Evolutionary conservation across 306 rosid species (phyloP).

Genomic region (Phaseolus lunatus): DNA sequence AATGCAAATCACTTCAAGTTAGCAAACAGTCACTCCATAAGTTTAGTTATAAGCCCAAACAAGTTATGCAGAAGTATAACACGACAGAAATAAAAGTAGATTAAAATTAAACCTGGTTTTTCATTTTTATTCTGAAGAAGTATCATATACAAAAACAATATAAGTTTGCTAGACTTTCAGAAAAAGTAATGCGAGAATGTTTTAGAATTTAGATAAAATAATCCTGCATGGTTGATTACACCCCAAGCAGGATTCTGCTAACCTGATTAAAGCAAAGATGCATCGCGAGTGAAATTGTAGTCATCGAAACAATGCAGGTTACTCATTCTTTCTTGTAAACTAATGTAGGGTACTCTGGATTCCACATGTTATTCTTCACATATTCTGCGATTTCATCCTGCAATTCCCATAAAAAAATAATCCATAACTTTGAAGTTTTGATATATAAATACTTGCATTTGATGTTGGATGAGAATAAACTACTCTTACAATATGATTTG

Average conservation of each 20-base stretch:
- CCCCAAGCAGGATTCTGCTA: neutral
- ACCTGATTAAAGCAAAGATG: constrained; percentile 3
- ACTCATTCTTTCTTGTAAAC: constrained; percentile 77
- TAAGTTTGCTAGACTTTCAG: neutral
- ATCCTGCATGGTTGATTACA: constrained; percentile 30
- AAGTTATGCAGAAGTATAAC: neutral
- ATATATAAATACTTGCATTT: constrained; percentile 1
- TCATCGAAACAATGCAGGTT: neutral
- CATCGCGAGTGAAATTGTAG: neutral
- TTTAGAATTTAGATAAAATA: constrained; percentile 11
- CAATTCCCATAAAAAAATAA: constrained; percentile 42
- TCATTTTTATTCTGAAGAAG: neutral
- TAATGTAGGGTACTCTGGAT: constrained; percentile 83
- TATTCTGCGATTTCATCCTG: constrained; percentile 75
- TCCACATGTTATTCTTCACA: constrained; percentile 89
- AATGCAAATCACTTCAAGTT: neutral
- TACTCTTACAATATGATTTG: constrained; percentile 13
- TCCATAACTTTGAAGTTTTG: neutral
- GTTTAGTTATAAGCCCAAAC: neutral
- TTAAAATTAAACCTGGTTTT: neutral
- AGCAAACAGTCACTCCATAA: neutral
- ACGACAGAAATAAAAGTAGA: neutral
- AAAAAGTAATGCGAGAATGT: constrained; percentile 6
- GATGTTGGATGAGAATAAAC: constrained; percentile 24
- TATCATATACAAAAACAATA: neutral